Percentiles rank a stretch among this genome's conserved stretches.
Evolutionary conservation across 2,329 filamentous ascomycete species (phyloP).

Genomic region (Ascochyta fabae): DNA sequence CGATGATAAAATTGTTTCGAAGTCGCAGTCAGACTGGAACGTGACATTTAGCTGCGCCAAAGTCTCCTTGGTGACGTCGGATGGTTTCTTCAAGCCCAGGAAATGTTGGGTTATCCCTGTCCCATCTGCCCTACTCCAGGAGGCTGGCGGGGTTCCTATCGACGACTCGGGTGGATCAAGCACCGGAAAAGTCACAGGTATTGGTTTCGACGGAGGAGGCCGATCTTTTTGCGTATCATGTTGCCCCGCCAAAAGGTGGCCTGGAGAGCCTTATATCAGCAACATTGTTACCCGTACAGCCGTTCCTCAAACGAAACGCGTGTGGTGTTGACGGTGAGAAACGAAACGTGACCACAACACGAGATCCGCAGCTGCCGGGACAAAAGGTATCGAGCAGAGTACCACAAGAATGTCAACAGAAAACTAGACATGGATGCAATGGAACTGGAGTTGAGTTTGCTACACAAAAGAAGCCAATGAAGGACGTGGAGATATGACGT

Average conservation of each 20-base stretch:
- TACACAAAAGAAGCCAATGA: conserved; percentile 1
- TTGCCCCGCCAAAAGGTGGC: conserved; percentile 47
- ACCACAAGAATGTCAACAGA: neutral
- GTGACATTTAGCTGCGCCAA: conserved; percentile 53
- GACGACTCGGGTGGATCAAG: conserved; percentile 50
- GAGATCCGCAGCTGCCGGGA: conserved; percentile 22
- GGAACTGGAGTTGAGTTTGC: neutral
- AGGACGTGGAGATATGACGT: conserved; percentile 11
- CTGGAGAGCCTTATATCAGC: conserved; percentile 42
- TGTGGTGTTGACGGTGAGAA: conserved; percentile 29
- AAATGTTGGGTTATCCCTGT: conserved; percentile 56
- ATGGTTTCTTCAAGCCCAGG: conserved; percentile 48
- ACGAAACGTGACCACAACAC: conserved; percentile 16
- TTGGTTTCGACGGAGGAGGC: conserved; percentile 57
- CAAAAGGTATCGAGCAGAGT: neutral
- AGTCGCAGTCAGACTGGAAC: conserved; percentile 44
- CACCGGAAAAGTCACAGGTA: conserved; percentile 60
- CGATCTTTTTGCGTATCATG: conserved; percentile 51
- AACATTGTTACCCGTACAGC: conserved; percentile 34
- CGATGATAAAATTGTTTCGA: conserved; percentile 49
- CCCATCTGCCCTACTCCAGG: conserved; percentile 45
- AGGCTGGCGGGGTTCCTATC: conserved; percentile 26
- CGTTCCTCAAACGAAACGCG: conserved; percentile 37
- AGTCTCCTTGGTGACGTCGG: conserved; percentile 50
- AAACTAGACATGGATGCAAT: neutral